These are phyloP conservation scores for Hypoxylon trugodes DNA, from an alignment of 495 filamentous ascomycete genomes.

Conservation along the genomic window DNA sequence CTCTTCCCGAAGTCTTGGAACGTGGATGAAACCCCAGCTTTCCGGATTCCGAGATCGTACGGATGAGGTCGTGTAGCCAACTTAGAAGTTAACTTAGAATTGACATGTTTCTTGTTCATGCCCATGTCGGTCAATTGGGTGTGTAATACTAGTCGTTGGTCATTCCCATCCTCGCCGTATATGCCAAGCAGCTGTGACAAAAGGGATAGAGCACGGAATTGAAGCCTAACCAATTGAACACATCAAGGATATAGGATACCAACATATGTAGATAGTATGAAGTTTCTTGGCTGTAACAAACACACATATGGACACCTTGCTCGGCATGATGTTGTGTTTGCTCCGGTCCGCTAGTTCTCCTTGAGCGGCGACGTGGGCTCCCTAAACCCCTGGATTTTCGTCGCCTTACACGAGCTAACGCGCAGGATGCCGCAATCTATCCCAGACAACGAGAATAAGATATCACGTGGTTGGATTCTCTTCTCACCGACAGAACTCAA, in stretches of 20 bases:
- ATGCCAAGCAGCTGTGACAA: not conserved
- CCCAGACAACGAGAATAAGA: constrained; percentile 16
- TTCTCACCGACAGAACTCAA: not conserved
- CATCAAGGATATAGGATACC: too few species aligned
- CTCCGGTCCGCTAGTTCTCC: not conserved
- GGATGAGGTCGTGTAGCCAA: not conserved
- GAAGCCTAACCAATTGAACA: too few species aligned
- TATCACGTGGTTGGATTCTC: constrained; percentile 1
- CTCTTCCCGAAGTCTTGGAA: constrained; percentile 25
- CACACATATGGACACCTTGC: constrained; percentile 8
- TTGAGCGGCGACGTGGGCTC: not conserved
- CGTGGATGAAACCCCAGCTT: constrained; percentile 35
- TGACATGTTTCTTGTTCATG: too few species aligned
- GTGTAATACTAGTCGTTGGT: too few species aligned
- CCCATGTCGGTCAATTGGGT: too few species aligned
- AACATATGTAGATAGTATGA: not conserved
- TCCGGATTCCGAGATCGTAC: constrained; percentile 39
- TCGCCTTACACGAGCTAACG: constrained; percentile 8
- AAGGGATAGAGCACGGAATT: not conserved
- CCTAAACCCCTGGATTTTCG: constrained; percentile 5
- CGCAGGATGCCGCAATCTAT: constrained; percentile 22
- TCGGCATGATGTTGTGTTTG: constrained; percentile 27
- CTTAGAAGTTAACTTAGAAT: not conserved
- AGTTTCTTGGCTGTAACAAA: constrained; percentile 5
- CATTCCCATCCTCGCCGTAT: too few species aligned